Evolutionary conservation across 169 alveolate genomes (phyloP).

Genomic region (Cystoisospora suis): DNA sequence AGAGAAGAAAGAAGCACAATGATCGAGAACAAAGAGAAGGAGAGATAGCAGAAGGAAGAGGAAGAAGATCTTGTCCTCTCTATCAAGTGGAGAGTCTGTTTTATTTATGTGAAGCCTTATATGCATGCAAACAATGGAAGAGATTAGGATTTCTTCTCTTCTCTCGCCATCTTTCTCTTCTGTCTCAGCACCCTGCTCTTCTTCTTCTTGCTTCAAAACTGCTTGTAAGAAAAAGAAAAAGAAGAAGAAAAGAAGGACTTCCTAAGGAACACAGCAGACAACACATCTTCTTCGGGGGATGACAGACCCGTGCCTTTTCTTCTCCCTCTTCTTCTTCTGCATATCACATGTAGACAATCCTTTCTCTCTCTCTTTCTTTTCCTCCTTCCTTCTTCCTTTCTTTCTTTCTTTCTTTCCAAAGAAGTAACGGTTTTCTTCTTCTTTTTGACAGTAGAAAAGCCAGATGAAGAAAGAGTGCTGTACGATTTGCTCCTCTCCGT

Average conservation of each 20-base stretch:
- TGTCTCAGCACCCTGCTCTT: neutral
- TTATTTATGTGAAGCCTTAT: neutral
- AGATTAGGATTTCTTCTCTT: neutral
- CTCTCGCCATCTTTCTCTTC: neutral
- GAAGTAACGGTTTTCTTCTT: no score
- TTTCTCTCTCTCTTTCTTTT: neutral
- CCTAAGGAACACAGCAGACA: no score
- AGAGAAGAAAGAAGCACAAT: no score
- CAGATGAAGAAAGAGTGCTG: no score
- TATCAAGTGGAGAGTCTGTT: neutral
- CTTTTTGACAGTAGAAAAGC: no score
- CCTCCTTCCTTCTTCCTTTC: neutral
- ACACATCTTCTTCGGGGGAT: no score
- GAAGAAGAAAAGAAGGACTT: no score
- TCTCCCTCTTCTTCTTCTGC: neutral
- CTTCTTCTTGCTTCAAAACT: neutral
- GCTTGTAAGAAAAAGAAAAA: neutral
- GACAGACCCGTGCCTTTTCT: neutral
- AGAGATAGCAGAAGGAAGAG: neutral
- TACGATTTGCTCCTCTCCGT: no score
- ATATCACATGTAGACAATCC: no score
- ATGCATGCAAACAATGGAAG: neutral
- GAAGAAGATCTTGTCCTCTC: neutral
- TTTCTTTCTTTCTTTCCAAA: neutral
- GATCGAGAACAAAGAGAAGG: neutral